Conservation (phyloP, 2,329 filamentous ascomycete species). For the Aspergillus amoenus region DNA sequence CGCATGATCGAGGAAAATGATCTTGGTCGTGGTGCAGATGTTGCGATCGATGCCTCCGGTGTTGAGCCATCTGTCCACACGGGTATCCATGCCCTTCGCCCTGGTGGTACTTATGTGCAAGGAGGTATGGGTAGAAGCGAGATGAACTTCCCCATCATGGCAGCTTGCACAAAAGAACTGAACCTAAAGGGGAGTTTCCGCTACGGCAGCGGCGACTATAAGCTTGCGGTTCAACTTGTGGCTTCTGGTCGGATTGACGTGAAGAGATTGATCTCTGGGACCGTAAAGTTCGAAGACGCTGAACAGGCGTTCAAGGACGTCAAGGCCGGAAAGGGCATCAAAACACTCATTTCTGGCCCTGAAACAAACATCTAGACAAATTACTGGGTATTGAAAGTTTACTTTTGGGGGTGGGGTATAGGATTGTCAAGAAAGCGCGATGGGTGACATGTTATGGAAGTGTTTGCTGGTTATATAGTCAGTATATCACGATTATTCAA, state of each 20-base stretch:
- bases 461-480: not conserved
- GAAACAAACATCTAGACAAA: not conserved
- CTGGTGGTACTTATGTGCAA: slow-evolving; percentile 77
- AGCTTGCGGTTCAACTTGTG: slow-evolving; percentile 76
- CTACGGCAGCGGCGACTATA: slow-evolving; percentile 85
- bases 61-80: slow-evolving; percentile 77
- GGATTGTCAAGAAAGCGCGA: not conserved
- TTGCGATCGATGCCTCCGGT: slow-evolving; percentile 77
- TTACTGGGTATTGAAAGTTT: not conserved
- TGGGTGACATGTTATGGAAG: not conserved
- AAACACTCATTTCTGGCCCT: slow-evolving; percentile 45
- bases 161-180: slow-evolving; percentile 84
- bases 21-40: slow-evolving; percentile 68
- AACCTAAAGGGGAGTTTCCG: slow-evolving; percentile 85
- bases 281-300: slow-evolving; percentile 76
- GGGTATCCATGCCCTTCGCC: slow-evolving; percentile 67
- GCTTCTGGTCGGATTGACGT: slow-evolving; percentile 67
- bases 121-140: slow-evolving; percentile 87
- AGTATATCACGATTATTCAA: not conserved
- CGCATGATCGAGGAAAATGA: slow-evolving; percentile 64
- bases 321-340: slow-evolving; percentile 69
- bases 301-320: slow-evolving; percentile 86
- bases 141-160: slow-evolving; percentile 89
- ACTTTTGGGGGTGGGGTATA: not conserved
- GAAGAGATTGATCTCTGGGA: slow-evolving; percentile 76